phyloP scores from a whole-genome alignment of 2,329 filamentous ascomycete genomes.

The Trichoderma brevicompactum region DNA sequence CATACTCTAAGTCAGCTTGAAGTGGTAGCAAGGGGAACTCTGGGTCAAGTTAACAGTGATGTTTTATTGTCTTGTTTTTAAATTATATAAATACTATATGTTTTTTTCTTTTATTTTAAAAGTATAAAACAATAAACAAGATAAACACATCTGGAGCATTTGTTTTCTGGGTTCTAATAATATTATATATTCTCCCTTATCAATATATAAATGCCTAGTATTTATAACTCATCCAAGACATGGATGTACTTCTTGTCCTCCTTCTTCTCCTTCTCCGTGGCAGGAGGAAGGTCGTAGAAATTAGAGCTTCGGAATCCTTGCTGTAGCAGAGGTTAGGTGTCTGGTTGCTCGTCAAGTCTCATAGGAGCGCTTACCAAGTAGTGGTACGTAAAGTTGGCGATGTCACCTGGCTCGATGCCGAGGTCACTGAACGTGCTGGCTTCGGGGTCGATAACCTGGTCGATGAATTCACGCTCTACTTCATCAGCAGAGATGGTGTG shows the following conservation, averaged over 20 bases:
- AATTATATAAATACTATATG: background rate
- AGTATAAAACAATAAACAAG: background rate
- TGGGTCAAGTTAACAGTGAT: too few relatives aligned
- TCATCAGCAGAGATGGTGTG: constrained; percentile 80
- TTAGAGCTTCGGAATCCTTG: constrained; percentile 87
- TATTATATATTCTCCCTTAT: constrained; percentile 16
- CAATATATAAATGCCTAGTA: constrained; percentile 3
- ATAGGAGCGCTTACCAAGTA: constrained; percentile 72
- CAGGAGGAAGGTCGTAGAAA: constrained; percentile 91
- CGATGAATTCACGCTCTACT: constrained; percentile 88
- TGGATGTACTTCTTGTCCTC: constrained; percentile 98
- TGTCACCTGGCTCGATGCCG: constrained; percentile 84
- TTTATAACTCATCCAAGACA: constrained; percentile 82
- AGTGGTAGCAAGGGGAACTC: background rate
- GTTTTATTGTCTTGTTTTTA: too few relatives aligned
- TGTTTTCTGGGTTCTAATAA: constrained; percentile 12
- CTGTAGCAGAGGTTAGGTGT: constrained; percentile 52
- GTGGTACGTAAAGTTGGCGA: constrained; percentile 86
- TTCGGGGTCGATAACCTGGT: constrained; percentile 85
- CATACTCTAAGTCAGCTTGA: constrained; percentile 4
- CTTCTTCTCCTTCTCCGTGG: constrained; percentile 90
- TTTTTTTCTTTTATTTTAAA: too few relatives aligned
- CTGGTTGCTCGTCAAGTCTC: constrained; percentile 14
- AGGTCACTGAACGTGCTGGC: constrained; percentile 97
- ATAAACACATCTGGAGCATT: constrained; percentile 4